Conservation (phyloP, 495 filamentous ascomycete genomes). For the Letharia lupina region DNA sequence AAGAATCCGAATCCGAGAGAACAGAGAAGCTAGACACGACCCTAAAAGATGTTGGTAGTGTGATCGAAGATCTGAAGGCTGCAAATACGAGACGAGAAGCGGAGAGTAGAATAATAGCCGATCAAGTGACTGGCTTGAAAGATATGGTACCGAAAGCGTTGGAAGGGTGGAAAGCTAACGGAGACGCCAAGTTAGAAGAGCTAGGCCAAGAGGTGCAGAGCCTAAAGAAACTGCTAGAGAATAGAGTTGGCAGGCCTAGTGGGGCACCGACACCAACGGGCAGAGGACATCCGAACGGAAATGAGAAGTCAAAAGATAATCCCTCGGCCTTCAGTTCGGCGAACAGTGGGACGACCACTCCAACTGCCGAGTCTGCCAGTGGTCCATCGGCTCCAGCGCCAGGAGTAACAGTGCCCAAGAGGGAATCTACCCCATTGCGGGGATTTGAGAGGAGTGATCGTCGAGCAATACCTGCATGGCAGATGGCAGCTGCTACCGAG, state of each 20-base stretch:
- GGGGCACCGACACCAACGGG: slow-evolving; percentile 28
- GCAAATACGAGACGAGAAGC: slow-evolving; percentile 72
- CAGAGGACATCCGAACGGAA: slow-evolving; percentile 24
- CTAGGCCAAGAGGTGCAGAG: slow-evolving; percentile 84
- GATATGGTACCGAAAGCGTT: slow-evolving; percentile 81
- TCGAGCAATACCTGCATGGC: slow-evolving; percentile 78
- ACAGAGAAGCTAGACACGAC: slow-evolving; percentile 78
- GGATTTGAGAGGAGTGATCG: slow-evolving; percentile 38
- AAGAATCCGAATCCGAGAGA: slow-evolving; percentile 72
- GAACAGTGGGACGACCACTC: slow-evolving; percentile 24
- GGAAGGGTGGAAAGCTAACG: slow-evolving; percentile 73
- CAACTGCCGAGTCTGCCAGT: slow-evolving; percentile 31
- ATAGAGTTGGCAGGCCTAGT: slow-evolving; percentile 55
- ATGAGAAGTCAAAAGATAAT: slow-evolving; percentile 21
- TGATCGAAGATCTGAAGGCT: slow-evolving; percentile 71
- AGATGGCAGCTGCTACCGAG: slow-evolving; percentile 66
- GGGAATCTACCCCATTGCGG: slow-evolving; percentile 31
- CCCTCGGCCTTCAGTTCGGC: background rate
- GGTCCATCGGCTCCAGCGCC: slow-evolving; percentile 30
- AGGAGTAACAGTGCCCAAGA: slow-evolving; percentile 30
- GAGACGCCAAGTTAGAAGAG: slow-evolving; percentile 73
- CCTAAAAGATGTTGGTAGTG: slow-evolving; percentile 72
- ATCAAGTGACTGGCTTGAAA: slow-evolving; percentile 75
- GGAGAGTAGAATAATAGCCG: slow-evolving; percentile 72
- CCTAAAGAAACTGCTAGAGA: slow-evolving; percentile 77